Evolutionary conservation across 116 monocot genomes (phyloP), one percentile per base, ranked within the genome.

Genomic region (Thalassia testudinum): DNA sequence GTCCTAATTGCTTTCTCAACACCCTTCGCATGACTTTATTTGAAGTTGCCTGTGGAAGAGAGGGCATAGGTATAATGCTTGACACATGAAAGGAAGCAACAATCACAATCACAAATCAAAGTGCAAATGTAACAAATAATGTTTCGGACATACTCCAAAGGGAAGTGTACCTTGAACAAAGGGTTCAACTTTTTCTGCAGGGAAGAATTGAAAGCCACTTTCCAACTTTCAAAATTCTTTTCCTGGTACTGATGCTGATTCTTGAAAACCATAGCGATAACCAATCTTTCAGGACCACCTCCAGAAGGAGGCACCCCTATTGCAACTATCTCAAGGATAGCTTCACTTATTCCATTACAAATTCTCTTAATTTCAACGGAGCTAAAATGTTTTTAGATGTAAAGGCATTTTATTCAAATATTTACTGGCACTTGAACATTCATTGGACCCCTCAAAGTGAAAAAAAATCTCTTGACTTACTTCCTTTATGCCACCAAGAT

Each of bases 401-500:
- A n/a, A n/a, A n/a, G n/a, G n/a, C n/a, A n/a, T n/a, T n/a, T n/a
- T n/a, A n/a, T n/a, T n/a, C n/a, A n/a, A n/a, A n/a, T n/a, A n/a
- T n/a, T n/a, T n/a, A n/a, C n/a, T n/a, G n/a, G 2, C 15, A 20
- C 15, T 7, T 20, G 6, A 34, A 34, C 30, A 34, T 34, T 34
- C 10, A 10, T 34, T 34, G 10, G 10, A 10, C 30, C 10, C 10
- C 30, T n/a, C 45, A 45, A 5, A 56, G 20, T 0, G 20, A 20
- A 16, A 18, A 27, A 54, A 3, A 54, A 27, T 18, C 1, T 12
- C 10, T 34, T 16, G 0, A 27, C 15, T 28, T 4, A 34, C 13
- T 56, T 83, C 93, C 88, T 95, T 95, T 45, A 95, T 88, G 21
- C 95, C 95, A 64, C 95, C 95, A 53, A 95, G 84, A 75, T 95